Evolutionary conservation across 2,329 filamentous ascomycete species (phyloP).

Genomic region (Hypoxylon sp.): DNA sequence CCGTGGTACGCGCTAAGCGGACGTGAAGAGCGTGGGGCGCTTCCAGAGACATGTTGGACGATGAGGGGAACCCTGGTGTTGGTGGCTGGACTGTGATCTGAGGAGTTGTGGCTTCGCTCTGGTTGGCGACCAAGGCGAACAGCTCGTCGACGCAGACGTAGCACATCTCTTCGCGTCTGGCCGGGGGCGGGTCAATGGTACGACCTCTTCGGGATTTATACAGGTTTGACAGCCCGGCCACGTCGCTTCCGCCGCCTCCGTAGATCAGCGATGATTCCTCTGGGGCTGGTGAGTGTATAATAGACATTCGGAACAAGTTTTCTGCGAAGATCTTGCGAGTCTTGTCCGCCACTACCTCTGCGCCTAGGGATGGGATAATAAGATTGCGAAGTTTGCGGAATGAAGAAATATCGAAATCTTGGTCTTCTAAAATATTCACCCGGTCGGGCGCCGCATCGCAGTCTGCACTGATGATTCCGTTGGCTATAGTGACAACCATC

Average conservation of each 20-base stretch:
- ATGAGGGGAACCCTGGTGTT: conserved; percentile 56
- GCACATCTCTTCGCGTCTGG: conserved; percentile 75
- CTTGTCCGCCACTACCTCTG: conserved; percentile 71
- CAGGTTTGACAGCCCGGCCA: conserved; percentile 69
- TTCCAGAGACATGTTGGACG: conserved; percentile 44
- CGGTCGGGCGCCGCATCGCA: conserved; percentile 60
- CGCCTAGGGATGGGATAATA: conserved; percentile 79
- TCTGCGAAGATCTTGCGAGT: conserved; percentile 77
- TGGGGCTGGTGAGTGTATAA: conserved; percentile 75
- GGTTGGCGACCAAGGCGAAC: conserved; percentile 71
- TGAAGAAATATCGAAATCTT: conserved; percentile 82
- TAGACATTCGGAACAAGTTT: conserved; percentile 82
- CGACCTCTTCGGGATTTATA: conserved; percentile 76
- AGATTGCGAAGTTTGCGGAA: conserved; percentile 77
- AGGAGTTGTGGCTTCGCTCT: conserved; percentile 55
- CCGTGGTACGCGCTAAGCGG: conserved; percentile 78
- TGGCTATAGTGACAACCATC: conserved; percentile 71
- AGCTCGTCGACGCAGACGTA: conserved; percentile 86
- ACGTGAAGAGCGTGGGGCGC: conserved; percentile 56
- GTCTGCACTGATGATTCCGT: conserved; percentile 77
- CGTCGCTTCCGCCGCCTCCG: conserved; percentile 54
- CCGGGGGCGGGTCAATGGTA: conserved; percentile 75
- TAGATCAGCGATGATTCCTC: conserved; percentile 68
- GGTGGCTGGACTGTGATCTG: conserved; percentile 58
- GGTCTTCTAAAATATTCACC: conserved; percentile 71